These are phyloP conservation scores for Boletus reticulatus DNA, from an alignment of 768 basidiomycete genomes.

Conservation along the genomic window DNA sequence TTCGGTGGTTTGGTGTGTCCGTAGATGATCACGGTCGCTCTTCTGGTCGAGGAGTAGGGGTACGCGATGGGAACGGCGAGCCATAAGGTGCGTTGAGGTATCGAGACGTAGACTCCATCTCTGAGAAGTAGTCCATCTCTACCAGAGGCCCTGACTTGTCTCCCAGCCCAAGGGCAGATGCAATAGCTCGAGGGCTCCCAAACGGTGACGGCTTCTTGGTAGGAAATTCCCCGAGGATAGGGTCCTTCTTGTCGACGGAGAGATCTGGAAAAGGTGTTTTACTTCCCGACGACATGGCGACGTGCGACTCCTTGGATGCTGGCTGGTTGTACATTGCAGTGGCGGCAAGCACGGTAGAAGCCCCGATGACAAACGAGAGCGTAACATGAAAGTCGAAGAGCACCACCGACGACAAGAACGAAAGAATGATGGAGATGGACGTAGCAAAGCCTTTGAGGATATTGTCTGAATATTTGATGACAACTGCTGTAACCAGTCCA, in stretches of 20 bases:
- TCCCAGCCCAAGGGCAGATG: conserved; percentile 46
- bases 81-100: conserved; percentile 51
- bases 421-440: conserved; percentile 87
- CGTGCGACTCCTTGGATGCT: conserved; percentile 34
- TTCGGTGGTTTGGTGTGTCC: conserved; percentile 17
- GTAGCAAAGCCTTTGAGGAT: conserved; percentile 98
- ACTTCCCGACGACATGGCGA: conserved; percentile 32
- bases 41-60: conserved; percentile 42
- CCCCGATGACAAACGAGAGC: conserved; percentile 80
- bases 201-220: conserved; percentile 47
- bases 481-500: conserved; percentile 89
- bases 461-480: conserved; percentile 97
- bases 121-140: conserved; percentile 35
- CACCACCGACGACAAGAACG: conserved; percentile 89
- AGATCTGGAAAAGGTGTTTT: conserved; percentile 41
- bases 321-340: conserved; percentile 97
- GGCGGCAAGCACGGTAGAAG: conserved; percentile 78
- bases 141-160: conserved; percentile 27
- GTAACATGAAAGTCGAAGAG: conserved; percentile 92
- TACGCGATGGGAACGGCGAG: conserved; percentile 48
- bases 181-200: conserved; percentile 48
- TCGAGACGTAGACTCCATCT: conserved; percentile 42
- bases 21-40: conserved; percentile 27
- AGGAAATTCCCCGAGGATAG: conserved; percentile 59
- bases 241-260: conserved; percentile 48